Evolutionary conservation across 116 monocot species (phyloP), one percentile per base, ranked within the genome.

Genomic region (Zostera marina): DNA sequence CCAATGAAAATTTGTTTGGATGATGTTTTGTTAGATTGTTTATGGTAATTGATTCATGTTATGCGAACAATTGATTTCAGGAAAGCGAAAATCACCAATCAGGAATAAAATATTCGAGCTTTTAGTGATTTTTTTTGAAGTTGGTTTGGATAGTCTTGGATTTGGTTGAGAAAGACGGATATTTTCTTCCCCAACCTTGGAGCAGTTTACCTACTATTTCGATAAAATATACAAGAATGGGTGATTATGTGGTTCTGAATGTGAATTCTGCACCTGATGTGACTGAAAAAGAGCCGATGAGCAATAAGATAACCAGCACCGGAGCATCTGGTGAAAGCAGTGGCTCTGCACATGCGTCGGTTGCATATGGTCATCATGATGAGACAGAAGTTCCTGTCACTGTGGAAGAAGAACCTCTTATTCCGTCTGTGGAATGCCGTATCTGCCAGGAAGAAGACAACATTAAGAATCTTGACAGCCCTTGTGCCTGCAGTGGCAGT

Each of bases 401-500:
- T 19, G 79, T 81, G 13, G 96, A 96, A 53, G 79, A 84, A 44
- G 81, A 72, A 46, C 89, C 83, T 4, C 78, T 89, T 43, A 73
- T 96, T 67, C 71, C 74, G 67, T 59, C 67, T 44, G 71, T 70
- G 8, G 96, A 96, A 63, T 96, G 96, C 55, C 79, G 96, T 26
- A 96, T 96, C 64, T 96, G 96, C 64, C 96, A 96, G 64, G 89
- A 89, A 58, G 96, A 89, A 54, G 96, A 96, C 69, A 64, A 61
- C 14, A 74, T 79, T 41, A 85, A 76, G 55, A 89, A 96, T 65
- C 44, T 96, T 56, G 89, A 96, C 63, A 65, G 60, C 39, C 96
- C 96, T 17, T 96, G 96, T 44, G 76, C 85, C 44, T 96, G 96
- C 53, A 83, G 71, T 61, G 96, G 96, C 63, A 96, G 96, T 60